Evolutionary conservation across 257 asterid species (phyloP), one percentile per base, ranked within the genome.

Genomic region (Gardenia jasminoides): DNA sequence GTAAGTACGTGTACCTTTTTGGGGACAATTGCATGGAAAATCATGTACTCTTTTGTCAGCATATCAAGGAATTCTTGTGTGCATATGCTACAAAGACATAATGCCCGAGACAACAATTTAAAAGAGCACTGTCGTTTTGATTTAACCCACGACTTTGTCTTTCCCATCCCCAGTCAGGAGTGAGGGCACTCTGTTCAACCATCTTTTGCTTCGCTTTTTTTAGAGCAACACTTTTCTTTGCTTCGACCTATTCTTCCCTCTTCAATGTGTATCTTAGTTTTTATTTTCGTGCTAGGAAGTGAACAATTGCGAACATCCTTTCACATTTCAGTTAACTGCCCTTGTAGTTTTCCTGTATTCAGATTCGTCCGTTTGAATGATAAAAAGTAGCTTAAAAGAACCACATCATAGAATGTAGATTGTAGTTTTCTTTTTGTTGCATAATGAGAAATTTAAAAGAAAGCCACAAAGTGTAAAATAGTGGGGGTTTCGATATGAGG

Each of bases 81-180:
- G 65, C 54, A 24, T 24, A 39, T 11, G 67, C 48, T 68, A 71
- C 76, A 66, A 59, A 78, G 66, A 70, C 78, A 71, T n/a, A 2
- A 58, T 65, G 74, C 46, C 81, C 83, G 67, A 67, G 79, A 79
- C 74, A 44, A 58, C 17, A n/a, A 70, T 52, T 74, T 46, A 80
- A 48, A 72, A 79, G 65, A 56, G 19, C 68, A 74, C 78, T 80
- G 78, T 74, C 80, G 73, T 77, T 75, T 82, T 79, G 81, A 82
- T 84, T 79, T 84, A 79, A 79, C 80, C 85, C 81, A 82, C 74
- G 50, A 24, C 80, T 79, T 82, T 84, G 84, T 82, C 88, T 81
- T 81, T 64, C 69, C 31, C 71, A 0, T 24, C 46, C 41, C 77
- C 66, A 47, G 33, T 31, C 77, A 44, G 17, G 19, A 47, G n/a